Conservation (phyloP, 371 early-diverging fungal species). For the Smittium mucronatum region DNA sequence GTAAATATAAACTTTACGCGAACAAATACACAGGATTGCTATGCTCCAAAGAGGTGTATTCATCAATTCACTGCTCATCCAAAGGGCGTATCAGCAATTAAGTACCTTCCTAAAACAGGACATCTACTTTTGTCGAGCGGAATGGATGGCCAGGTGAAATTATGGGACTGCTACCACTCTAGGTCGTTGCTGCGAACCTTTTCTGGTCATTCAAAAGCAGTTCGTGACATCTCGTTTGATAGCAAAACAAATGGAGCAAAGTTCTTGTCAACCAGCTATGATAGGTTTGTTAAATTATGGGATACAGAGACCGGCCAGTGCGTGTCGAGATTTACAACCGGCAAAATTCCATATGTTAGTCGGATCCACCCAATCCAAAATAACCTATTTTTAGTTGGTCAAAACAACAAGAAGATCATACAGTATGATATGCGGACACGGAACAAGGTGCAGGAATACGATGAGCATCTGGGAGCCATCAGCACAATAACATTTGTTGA, state of each 20-base stretch:
- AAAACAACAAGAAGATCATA: constrained; percentile 82
- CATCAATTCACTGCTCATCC: constrained; percentile 89
- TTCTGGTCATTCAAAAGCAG: constrained; percentile 83
- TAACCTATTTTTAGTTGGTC: constrained; percentile 83
- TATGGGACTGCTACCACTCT: constrained; percentile 90
- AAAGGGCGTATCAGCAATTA: constrained; percentile 83
- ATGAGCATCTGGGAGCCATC: constrained; percentile 90
- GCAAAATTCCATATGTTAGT: constrained; percentile 75
- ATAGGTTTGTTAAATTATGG: constrained; percentile 86
- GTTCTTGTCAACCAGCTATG: constrained; percentile 84
- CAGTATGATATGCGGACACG: constrained; percentile 74
- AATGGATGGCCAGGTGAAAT: constrained; percentile 88
- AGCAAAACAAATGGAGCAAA: constrained; percentile 53
- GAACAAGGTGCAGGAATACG: constrained; percentile 83
- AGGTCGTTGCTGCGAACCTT: constrained; percentile 70
- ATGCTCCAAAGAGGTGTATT: constrained; percentile 67
- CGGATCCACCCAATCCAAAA: constrained; percentile 79
- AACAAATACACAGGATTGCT: constrained; percentile 67
- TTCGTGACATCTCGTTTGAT: constrained; percentile 82
- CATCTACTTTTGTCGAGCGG: constrained; percentile 81
- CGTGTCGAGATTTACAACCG: constrained; percentile 57
- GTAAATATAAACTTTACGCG: constrained; percentile 52
- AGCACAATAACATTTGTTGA: constrained; percentile 94
- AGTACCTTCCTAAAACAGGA: constrained; percentile 77
- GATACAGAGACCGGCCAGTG: constrained; percentile 95